Conservation (phyloP, 257 asterid genomes). For the Solanum lignicaule region DNA sequence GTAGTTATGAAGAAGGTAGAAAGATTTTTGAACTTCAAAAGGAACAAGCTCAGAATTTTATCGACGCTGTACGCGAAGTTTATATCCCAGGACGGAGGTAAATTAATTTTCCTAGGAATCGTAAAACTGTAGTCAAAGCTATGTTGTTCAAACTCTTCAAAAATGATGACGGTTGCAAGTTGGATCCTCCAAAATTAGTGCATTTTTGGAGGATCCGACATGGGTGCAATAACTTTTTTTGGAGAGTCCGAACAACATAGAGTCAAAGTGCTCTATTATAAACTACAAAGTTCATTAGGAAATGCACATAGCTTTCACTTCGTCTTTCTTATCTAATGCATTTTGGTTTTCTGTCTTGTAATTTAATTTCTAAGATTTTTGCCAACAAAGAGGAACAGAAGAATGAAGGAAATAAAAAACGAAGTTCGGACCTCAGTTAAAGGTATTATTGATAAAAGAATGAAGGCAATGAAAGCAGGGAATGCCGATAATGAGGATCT, state of each 20-base stretch:
- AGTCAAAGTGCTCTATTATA: neutral
- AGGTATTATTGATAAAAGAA: neutral
- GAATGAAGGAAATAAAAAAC: neutral
- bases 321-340: neutral
- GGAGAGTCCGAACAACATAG: neutral
- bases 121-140: neutral
- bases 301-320: neutral
- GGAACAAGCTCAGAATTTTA: neutral
- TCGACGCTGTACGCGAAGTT: neutral
- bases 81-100: neutral
- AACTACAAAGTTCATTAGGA: neutral
- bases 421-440: neutral
- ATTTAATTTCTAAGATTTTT: neutral
- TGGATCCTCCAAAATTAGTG: neutral
- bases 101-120: neutral
- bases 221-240: neutral
- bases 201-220: neutral
- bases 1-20: slow-evolving; percentile 38
- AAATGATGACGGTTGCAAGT: neutral
- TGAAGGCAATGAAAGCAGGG: neutral
- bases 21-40: neutral
- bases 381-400: neutral
- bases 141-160: neutral
- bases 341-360: neutral
- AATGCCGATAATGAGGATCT: neutral